phyloP scores from a whole-genome alignment of 2,329 filamentous ascomycete species.

The Chaetomium strumarium region DNA sequence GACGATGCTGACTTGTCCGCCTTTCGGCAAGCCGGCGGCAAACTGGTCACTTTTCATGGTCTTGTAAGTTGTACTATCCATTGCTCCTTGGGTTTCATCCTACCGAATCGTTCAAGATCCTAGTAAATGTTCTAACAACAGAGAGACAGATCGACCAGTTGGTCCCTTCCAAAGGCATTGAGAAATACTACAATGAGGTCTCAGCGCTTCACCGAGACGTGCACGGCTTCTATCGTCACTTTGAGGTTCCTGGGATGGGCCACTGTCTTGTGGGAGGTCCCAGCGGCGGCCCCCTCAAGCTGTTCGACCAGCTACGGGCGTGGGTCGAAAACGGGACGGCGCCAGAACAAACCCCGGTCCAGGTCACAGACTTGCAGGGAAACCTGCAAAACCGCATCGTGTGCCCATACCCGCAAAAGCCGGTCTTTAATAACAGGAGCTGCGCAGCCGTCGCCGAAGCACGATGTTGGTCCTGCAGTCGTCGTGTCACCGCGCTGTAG shows the following conservation, averaged over 20 bases:
- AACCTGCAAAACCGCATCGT: background rate
- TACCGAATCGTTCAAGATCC: no score
- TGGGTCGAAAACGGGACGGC: conserved; percentile 30
- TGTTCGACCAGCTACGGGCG: conserved; percentile 23
- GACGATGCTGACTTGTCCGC: conserved; percentile 38
- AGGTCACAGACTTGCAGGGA: conserved; percentile 2
- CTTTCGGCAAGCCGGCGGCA: conserved; percentile 40
- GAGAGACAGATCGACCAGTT: conserved; percentile 14
- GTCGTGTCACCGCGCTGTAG: no score
- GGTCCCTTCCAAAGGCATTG: conserved; percentile 19
- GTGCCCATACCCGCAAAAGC: conserved; percentile 15
- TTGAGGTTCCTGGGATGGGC: conserved; percentile 27
- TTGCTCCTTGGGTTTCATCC: background rate
- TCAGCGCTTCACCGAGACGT: conserved; percentile 9
- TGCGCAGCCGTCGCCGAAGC: background rate
- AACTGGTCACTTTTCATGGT: conserved; percentile 47
- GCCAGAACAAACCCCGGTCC: conserved; percentile 18
- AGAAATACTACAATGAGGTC: conserved; percentile 27
- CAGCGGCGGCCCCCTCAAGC: conserved; percentile 22
- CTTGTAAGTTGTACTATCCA: conserved; percentile 13
- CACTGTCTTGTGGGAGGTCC: conserved; percentile 30
- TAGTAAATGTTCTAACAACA: no score
- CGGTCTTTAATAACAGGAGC: background rate
- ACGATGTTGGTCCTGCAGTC: background rate
- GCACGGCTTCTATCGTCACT: conserved; percentile 30